Conservation (phyloP, 768 basidiomycete species). For the Russula virescens region DNA sequence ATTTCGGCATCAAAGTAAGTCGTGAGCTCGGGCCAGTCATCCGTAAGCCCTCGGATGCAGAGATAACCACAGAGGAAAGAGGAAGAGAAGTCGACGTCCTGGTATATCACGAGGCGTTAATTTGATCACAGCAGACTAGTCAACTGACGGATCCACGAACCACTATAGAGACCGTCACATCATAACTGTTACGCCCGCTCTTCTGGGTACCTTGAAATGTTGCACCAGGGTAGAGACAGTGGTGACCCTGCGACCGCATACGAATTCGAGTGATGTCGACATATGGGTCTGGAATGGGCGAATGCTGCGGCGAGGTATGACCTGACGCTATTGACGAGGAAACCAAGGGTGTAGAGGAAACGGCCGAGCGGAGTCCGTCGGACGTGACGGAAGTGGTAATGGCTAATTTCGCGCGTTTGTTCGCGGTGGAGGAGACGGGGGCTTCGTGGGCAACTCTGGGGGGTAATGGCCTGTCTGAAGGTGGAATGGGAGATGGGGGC, state of each 20-base stretch:
- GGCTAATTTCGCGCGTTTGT: constrained; percentile 32
- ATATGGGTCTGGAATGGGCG: constrained; percentile 44
- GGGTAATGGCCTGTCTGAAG: constrained; percentile 10
- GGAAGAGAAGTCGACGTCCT: constrained; percentile 87
- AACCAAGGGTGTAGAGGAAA: constrained; percentile 24
- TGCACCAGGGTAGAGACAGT: constrained; percentile 84
- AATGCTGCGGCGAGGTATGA: constrained; percentile 18
- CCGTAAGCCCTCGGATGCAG: constrained; percentile 85
- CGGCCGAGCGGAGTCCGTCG: constrained; percentile 21
- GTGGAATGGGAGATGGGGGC: neutral
- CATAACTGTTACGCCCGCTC: constrained; percentile 89
- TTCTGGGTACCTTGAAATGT: constrained; percentile 90
- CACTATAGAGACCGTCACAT: constrained; percentile 87
- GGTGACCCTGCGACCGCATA: constrained; percentile 63
- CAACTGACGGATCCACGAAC: constrained; percentile 44
- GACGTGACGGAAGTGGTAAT: constrained; percentile 40
- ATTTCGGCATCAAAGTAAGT: constrained; percentile 98
- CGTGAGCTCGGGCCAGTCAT: constrained; percentile 92
- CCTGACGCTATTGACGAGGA: constrained; percentile 27
- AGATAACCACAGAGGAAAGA: constrained; percentile 90
- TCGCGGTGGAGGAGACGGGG: constrained; percentile 33
- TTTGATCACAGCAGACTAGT: neutral
- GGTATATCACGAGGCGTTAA: constrained; percentile 12
- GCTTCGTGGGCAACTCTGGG: constrained; percentile 4
- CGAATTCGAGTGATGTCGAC: constrained; percentile 74